Evolutionary conservation across 768 basidiomycete species (phyloP).

Genomic region (Leccinum disarticulatum): DNA sequence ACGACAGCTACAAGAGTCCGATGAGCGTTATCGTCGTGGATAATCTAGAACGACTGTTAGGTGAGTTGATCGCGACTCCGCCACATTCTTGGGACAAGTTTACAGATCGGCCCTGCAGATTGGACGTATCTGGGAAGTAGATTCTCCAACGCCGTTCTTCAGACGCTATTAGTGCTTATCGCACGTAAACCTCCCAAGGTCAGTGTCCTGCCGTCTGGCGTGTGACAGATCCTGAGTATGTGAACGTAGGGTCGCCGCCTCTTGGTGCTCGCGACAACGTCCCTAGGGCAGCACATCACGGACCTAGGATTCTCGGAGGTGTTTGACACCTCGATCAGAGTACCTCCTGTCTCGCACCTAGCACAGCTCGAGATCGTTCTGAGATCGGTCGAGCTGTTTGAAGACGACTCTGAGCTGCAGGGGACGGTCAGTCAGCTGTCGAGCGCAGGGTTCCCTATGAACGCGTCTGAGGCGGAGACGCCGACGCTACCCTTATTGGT

Average conservation of each 20-base stretch:
- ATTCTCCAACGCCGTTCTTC: conserved; percentile 93
- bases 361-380: conserved; percentile 74
- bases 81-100: conserved; percentile 3
- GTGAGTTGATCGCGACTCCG: conserved; percentile 41
- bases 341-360: conserved; percentile 78
- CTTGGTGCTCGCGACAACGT: conserved; percentile 89
- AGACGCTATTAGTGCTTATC: conserved; percentile 85
- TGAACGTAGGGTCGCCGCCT: conserved; percentile 79
- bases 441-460: conserved; percentile 65
- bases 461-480: conserved; percentile 43
- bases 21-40: conserved; percentile 95
- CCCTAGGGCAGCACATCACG: conserved; percentile 78
- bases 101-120: conserved; percentile 47
- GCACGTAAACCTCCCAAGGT: conserved; percentile 92
- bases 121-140: conserved; percentile 97
- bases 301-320: conserved; percentile 88
- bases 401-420: conserved; percentile 46
- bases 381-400: conserved; percentile 77
- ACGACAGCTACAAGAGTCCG: conserved; percentile 96
- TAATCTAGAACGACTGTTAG: conserved; percentile 88
- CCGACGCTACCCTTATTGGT: conserved; percentile 60
- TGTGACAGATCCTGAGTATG: conserved; percentile 10
- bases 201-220: conserved; percentile 9
- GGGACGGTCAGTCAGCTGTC: conserved; percentile 64
- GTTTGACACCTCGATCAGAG: conserved; percentile 85